Evolutionary conservation across 1,139 yeast species (phyloP).

Genomic region (Saccharomycopsis phalli): DNA sequence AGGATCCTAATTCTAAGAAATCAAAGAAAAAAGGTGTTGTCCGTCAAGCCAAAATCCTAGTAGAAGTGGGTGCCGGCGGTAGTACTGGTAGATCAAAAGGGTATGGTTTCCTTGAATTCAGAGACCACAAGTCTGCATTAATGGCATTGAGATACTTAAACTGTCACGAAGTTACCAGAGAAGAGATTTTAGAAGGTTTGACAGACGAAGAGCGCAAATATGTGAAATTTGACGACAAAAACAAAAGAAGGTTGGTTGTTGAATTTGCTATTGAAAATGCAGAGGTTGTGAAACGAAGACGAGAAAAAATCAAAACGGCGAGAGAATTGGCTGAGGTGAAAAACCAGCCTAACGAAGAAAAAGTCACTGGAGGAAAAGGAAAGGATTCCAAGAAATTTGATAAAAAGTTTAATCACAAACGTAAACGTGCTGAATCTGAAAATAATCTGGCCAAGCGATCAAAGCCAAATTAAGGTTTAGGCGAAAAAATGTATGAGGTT

Average conservation of each 20-base stretch:
- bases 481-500: too few relatives aligned
- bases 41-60: conserved; percentile 84
- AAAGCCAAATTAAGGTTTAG: too few relatives aligned
- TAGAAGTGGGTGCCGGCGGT: conserved; percentile 85
- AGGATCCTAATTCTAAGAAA: conserved; percentile 47
- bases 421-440: too few relatives aligned
- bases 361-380: conserved; percentile 22
- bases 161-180: conserved; percentile 73
- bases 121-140: conserved; percentile 87
- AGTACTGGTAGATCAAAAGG: conserved; percentile 91
- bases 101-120: conserved; percentile 88
- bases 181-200: conserved; percentile 65
- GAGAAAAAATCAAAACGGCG: conserved; percentile 51
- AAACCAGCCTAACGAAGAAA: conserved; percentile 29
- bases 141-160: conserved; percentile 98
- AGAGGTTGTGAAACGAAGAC: conserved; percentile 82
- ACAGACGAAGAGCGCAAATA: conserved; percentile 57
- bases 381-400: conserved; percentile 19
- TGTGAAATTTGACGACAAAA: conserved; percentile 25
- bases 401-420: too few relatives aligned
- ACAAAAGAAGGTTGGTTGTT: conserved; percentile 74
- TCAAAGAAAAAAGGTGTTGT: conserved; percentile 83
- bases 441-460: too few relatives aligned
- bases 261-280: conserved; percentile 97
- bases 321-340: conserved; percentile 30